Evolutionary conservation across 306 rosid genomes (phyloP).

Genomic region (Inga laurina): DNA sequence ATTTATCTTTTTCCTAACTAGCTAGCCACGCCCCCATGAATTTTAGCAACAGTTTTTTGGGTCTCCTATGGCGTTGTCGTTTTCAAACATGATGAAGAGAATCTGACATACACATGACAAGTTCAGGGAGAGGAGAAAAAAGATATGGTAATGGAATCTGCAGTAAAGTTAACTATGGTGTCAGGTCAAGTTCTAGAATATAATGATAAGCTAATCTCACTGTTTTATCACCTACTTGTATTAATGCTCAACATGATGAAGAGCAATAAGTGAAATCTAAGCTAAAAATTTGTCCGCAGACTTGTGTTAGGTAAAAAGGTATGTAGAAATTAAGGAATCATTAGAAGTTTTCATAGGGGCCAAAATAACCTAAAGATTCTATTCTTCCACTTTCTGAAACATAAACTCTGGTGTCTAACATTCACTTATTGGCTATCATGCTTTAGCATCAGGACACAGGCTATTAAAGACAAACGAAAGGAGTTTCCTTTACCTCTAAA

Average conservation of each 20-base stretch:
- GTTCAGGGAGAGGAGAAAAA: constrained; percentile 2
- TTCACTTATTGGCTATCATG: constrained; percentile 35
- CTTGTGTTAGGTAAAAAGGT: constrained; percentile 14
- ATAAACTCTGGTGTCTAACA: constrained; percentile 26
- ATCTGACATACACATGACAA: constrained; percentile 39
- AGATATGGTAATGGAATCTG: constrained; percentile 38
- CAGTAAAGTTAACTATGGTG: constrained; percentile 7
- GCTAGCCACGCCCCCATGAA: constrained; percentile 48
- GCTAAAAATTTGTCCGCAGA: constrained; percentile 16
- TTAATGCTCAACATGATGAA: constrained; percentile 14
- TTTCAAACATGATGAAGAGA: constrained; percentile 44
- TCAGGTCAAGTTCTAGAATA: constrained; percentile 1
- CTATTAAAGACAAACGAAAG: constrained; percentile 18
- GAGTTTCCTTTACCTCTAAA: constrained; percentile 15
- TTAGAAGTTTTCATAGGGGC: neutral
- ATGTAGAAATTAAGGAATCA: constrained; percentile 25
- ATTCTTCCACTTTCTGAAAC: constrained; percentile 27
- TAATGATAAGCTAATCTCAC: neutral
- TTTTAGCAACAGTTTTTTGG: constrained; percentile 38
- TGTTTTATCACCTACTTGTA: neutral
- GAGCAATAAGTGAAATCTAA: constrained; percentile 21
- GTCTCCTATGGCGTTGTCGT: constrained; percentile 37
- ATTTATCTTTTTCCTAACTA: constrained; percentile 25
- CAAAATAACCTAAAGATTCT: constrained; percentile 40
- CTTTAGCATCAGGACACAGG: constrained; percentile 28